Base-by-base conservation (phyloP, 345 rosid species). In the Angophora floribunda region DNA sequence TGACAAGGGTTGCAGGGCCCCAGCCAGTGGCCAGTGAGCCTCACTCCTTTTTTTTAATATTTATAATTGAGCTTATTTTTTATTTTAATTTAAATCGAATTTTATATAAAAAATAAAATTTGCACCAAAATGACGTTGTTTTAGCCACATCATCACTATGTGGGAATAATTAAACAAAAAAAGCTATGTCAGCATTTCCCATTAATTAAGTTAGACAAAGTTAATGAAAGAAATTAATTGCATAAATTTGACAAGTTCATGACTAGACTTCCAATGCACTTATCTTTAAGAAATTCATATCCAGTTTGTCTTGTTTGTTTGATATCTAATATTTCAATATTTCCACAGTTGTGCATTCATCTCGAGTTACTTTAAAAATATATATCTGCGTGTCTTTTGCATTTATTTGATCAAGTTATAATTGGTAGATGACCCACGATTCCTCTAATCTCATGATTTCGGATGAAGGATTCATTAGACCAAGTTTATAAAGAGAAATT, bases 191-290 rank as follows among this genome's bases (percentile, higher is more conserved):
- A 4, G 4, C 41, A 36, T 36, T 36, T 36, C 41, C 21, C 21
- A 55, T 5, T 0, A 0, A 6, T 0, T 55, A 21, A 55, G 26
- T 55, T 21, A 7, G 11, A 55, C 21, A 0, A 10, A 55, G 0
- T 55, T 55, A 26, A 55, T 2, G 1, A 0, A 55, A 55, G 19
- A 7, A 55, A 55, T 55, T 19, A 10, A 0, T 55, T 21, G 26
- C 1, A 0, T 11, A 55, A 8, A 55, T 55, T 55, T 55, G 26
- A 55, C 5, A 55, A 53, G 10, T 21, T 53, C 7, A 53, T 19
- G 21, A 19, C 21, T 7, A 17, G 26, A 19, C 21, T 22, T 24
- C 0, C 10, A 57, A 53, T 53, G 21, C 26, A 0, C 10, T 53
- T 53, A 53, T 53, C 10, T 0, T 1, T 1, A 3, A 53, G 2